Percentiles rank a stretch among this genome's conserved stretches.
phyloP scores from a whole-genome alignment of 2,329 filamentous ascomycete species.

The Phaeosphaeriaceae sp. region DNA sequence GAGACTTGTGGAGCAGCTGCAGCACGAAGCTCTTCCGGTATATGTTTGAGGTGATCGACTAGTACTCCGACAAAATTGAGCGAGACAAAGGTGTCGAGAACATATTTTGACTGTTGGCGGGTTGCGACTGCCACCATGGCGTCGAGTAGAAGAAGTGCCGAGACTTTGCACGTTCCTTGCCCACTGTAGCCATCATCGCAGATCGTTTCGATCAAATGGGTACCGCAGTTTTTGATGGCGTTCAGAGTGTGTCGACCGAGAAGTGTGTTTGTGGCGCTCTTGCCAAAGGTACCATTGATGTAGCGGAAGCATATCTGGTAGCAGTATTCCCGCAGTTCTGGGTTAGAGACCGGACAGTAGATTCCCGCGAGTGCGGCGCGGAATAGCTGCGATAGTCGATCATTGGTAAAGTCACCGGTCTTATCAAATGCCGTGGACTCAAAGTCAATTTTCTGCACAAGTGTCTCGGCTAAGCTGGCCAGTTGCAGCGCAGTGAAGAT shows the following conservation, averaged over 20 bases:
- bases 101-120: constrained; percentile 72
- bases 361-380: constrained; percentile 84
- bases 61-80: constrained; percentile 92
- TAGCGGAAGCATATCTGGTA: constrained; percentile 93
- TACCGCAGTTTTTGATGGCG: constrained; percentile 80
- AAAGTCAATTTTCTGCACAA: constrained; percentile 76
- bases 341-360: constrained; percentile 72
- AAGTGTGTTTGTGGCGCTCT: constrained; percentile 43
- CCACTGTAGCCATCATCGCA: constrained; percentile 94
- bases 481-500: constrained; percentile 76
- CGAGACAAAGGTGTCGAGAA: constrained; percentile 80
- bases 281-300: constrained; percentile 70
- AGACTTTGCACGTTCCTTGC: constrained; percentile 80
- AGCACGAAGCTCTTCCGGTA: constrained; percentile 69
- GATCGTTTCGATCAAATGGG: constrained; percentile 81
- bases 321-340: constrained; percentile 79
- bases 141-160: constrained; percentile 84
- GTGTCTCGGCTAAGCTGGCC: constrained; percentile 74
- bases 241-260: constrained; percentile 63
- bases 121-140: constrained; percentile 77
- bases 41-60: constrained; percentile 82
- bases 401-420: constrained; percentile 76
- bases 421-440: constrained; percentile 53
- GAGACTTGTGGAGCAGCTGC: constrained; percentile 57
- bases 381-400: constrained; percentile 91